Evolutionary conservation across 495 filamentous ascomycete genomes (phyloP).

Genomic region (Melanomma pulvis-pyrius): DNA sequence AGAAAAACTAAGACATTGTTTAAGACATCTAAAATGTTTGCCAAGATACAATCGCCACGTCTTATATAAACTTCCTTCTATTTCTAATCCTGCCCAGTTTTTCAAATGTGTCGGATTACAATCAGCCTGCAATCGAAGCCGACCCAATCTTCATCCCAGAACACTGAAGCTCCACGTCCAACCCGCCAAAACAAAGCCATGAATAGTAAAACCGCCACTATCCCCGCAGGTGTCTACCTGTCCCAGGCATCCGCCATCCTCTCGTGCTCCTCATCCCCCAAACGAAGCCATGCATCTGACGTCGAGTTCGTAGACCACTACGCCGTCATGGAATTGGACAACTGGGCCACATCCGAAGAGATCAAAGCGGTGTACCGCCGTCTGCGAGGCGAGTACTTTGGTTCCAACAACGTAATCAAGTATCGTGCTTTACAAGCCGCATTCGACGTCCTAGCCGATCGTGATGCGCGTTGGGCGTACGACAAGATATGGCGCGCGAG

Average conservation of each 20-base stretch:
- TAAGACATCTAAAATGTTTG: neutral
- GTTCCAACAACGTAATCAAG: neutral
- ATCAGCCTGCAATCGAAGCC: too few species aligned
- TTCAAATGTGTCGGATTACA: neutral
- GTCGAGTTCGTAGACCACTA: conserved; percentile 23
- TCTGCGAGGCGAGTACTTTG: conserved; percentile 17
- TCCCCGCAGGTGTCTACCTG: conserved; percentile 22
- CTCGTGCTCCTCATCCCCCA: neutral
- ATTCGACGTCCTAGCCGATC: conserved; percentile 22
- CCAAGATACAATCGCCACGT: neutral
- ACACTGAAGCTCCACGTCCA: neutral
- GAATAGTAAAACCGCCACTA: neutral
- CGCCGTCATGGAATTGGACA: conserved; percentile 7
- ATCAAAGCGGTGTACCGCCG: conserved; percentile 20
- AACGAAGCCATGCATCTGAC: neutral
- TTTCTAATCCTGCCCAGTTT: neutral
- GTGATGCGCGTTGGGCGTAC: conserved; percentile 11
- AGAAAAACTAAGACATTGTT: conserved; percentile 1
- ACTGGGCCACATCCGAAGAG: conserved; percentile 17
- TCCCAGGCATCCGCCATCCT: conserved; percentile 1
- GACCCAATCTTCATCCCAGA: neutral
- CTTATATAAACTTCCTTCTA: conserved; percentile 2
- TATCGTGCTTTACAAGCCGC: conserved; percentile 28
- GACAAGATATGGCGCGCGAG: conserved; percentile 3
- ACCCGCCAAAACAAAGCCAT: neutral